These are phyloP conservation scores for Sporisorium reilianum DNA, from an alignment of 1,284 basidiomycete genomes.

Conservation along the genomic window DNA sequence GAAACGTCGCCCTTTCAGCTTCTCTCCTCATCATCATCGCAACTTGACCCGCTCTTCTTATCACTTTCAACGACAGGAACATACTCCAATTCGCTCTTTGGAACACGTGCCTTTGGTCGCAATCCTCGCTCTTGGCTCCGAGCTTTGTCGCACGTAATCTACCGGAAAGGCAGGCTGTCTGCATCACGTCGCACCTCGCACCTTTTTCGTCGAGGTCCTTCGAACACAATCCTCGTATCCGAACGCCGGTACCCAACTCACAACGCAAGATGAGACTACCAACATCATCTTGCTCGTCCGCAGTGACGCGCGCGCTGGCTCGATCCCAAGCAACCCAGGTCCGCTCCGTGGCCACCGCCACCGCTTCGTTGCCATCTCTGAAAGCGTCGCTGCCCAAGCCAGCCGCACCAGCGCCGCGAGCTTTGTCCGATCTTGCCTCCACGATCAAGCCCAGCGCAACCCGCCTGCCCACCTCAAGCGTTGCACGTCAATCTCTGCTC, in stretches of 20 bases:
- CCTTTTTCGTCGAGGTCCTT: background rate
- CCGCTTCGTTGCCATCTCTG: constrained; percentile 13
- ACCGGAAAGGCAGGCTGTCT: background rate
- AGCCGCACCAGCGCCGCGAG: constrained; percentile 10
- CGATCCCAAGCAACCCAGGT: constrained; percentile 15
- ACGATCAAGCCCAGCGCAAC: constrained; percentile 1
- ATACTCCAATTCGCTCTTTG: too few relatives aligned
- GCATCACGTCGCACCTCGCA: background rate
- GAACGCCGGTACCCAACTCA: too few relatives aligned
- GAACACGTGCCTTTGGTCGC: too few relatives aligned
- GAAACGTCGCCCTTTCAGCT: background rate
- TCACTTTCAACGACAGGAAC: background rate
- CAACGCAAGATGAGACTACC: constrained; percentile 34
- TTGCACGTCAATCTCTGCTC: constrained; percentile 18
- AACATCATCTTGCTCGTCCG: constrained; percentile 9
- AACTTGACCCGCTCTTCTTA: background rate
- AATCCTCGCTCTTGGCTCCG: background rate
- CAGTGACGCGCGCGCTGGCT: constrained; percentile 15
- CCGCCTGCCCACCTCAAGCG: constrained; percentile 2
- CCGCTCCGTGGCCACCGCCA: constrained; percentile 22
- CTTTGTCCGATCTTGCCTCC: constrained; percentile 12
- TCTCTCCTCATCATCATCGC: background rate
- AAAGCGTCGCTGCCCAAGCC: constrained; percentile 13
- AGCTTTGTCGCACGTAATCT: background rate
- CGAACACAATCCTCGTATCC: too few relatives aligned